These are phyloP conservation scores for Spizellomyces punctatus DNA, from an alignment of 192 early-diverging fungal species.

Conservation along the genomic window DNA sequence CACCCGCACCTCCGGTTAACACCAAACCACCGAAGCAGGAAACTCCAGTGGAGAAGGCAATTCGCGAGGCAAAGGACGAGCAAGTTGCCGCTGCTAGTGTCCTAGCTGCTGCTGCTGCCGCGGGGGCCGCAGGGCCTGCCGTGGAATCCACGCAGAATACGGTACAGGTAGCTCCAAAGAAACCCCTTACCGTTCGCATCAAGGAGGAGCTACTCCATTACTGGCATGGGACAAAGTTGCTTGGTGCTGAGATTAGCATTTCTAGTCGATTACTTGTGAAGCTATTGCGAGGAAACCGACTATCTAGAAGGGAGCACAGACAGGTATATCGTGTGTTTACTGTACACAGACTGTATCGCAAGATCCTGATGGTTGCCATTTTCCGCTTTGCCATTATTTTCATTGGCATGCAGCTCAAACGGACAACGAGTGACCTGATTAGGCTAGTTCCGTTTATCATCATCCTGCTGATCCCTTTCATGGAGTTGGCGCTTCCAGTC, in stretches of 20 bases:
- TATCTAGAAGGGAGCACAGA: slow-evolving; percentile 83
- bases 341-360: slow-evolving; percentile 4
- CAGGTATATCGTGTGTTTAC: slow-evolving; percentile 52
- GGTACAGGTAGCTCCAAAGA: slow-evolving; percentile 34
- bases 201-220: slow-evolving; percentile 90
- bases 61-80: slow-evolving; percentile 50
- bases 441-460: slow-evolving; percentile 90
- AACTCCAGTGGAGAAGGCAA: slow-evolving; percentile 45
- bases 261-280: slow-evolving; percentile 77
- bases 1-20: no score
- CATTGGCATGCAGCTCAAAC: slow-evolving; percentile 61
- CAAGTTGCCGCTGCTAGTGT: slow-evolving; percentile 27
- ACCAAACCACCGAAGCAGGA: slow-evolving; percentile 33
- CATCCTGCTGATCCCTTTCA: slow-evolving; percentile 91
- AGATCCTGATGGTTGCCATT: background rate
- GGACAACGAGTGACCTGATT: slow-evolving; percentile 84
- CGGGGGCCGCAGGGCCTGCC: slow-evolving; percentile 6
- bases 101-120: slow-evolving; percentile 26
- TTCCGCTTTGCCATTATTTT: slow-evolving; percentile 23
- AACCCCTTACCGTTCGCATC: slow-evolving; percentile 55
- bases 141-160: slow-evolving; percentile 8
- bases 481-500: slow-evolving; percentile 91
- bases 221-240: slow-evolving; percentile 90
- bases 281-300: slow-evolving; percentile 71
- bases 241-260: slow-evolving; percentile 85